Percentiles rank a stretch among this genome's conserved stretches.
phyloP scores from a whole-genome alignment of 371 early-diverging fungal species.

The Circinella umbellata region DNA sequence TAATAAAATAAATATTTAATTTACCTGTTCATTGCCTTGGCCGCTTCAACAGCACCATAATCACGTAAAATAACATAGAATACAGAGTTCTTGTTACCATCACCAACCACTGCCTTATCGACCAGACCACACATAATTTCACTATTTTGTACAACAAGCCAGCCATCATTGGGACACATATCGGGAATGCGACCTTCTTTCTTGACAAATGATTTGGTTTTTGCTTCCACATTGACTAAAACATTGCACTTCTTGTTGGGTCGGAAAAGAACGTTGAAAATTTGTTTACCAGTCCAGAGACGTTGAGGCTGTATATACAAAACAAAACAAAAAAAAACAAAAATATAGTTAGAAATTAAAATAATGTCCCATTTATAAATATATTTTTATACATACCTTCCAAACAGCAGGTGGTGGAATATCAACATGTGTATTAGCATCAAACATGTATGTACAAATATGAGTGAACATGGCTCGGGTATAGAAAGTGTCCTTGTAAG shows the following conservation, averaged over 20 bases:
- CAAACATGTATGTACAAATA: conserved; percentile 85
- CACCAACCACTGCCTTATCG: conserved; percentile 97
- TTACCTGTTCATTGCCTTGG: conserved; percentile 90
- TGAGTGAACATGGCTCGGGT: conserved; percentile 94
- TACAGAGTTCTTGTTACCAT: conserved; percentile 93
- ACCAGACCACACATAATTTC: conserved; percentile 95
- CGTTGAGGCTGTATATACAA: conserved; percentile 52
- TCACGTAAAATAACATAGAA: conserved; percentile 95
- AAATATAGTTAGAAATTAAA: neutral
- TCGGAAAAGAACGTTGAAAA: conserved; percentile 86
- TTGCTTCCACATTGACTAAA: conserved; percentile 87
- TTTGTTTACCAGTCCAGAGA: conserved; percentile 71
- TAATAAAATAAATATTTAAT: neutral
- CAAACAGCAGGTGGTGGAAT: conserved; percentile 94
- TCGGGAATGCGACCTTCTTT: conserved; percentile 66
- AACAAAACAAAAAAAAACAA: neutral
- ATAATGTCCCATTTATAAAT: too few species aligned
- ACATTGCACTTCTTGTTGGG: conserved; percentile 79
- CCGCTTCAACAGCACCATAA: conserved; percentile 87
- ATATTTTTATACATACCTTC: conserved; percentile 54
- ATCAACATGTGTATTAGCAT: conserved; percentile 81
- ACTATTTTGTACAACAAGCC: conserved; percentile 88
- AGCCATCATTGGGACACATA: conserved; percentile 92
- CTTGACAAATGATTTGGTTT: conserved; percentile 79
- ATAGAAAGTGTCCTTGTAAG: conserved; percentile 94